phyloP scores from a whole-genome alignment of 1,284 basidiomycete genomes.

The Malassezia caprae region DNA sequence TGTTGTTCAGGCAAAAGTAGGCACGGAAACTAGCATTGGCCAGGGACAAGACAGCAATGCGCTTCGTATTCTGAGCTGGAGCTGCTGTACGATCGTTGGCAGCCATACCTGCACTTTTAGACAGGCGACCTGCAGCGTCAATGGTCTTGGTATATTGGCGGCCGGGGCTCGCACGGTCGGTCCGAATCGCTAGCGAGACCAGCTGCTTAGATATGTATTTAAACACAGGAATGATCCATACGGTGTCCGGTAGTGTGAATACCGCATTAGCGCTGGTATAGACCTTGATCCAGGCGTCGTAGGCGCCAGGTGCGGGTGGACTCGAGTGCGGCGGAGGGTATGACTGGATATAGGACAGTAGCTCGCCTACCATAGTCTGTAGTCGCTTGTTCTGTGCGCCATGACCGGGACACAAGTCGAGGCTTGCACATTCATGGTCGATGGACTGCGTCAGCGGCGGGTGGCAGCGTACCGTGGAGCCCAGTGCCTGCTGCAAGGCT shows the following conservation, averaged over 20 bases:
- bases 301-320: neutral
- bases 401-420: neutral
- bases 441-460: neutral
- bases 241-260: constrained; percentile 42
- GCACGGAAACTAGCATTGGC: constrained; percentile 45
- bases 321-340: neutral
- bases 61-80: constrained; percentile 32
- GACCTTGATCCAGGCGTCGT: constrained; percentile 33
- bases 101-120: constrained; percentile 39
- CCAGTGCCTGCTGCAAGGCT: neutral
- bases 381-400: constrained; percentile 6
- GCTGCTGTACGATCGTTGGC: constrained; percentile 41
- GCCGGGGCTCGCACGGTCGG: constrained; percentile 1
- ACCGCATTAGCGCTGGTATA: constrained; percentile 37
- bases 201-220: constrained; percentile 22
- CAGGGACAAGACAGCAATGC: constrained; percentile 38
- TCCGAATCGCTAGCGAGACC: constrained; percentile 23
- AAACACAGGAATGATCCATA: constrained; percentile 42
- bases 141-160: constrained; percentile 28
- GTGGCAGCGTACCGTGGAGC: neutral
- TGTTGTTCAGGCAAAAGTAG: constrained; percentile 49
- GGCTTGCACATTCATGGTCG: neutral
- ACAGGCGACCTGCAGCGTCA: constrained; percentile 41
- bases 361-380: neutral
- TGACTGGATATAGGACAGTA: constrained; percentile 2